A percentile compares a stretch with the other conserved stretches of the same genome.
Evolutionary conservation across 1,284 basidiomycete species (phyloP).

Genomic region (Gomphus bonarii): DNA sequence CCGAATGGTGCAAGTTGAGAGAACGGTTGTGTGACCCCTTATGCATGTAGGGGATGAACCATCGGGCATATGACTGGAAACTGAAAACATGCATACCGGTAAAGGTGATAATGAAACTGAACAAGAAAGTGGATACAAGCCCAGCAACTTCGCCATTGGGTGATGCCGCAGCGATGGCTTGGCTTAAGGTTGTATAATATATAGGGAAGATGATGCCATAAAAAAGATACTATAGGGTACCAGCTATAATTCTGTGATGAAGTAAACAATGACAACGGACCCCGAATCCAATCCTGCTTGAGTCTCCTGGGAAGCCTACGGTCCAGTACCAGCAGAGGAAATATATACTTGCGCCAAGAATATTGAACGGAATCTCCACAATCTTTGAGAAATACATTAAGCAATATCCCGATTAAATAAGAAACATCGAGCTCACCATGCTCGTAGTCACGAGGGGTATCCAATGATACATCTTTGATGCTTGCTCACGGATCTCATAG

Average conservation of each 20-base stretch:
- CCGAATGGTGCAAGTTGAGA: too few species aligned
- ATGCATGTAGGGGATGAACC: too few species aligned
- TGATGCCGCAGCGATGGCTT: constrained; percentile 56
- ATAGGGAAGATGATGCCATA: constrained; percentile 42
- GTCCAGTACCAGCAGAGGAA: constrained; percentile 69
- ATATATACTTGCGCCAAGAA: constrained; percentile 44
- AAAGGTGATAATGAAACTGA: constrained; percentile 54
- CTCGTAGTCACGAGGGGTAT: constrained; percentile 49
- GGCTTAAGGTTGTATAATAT: constrained; percentile 49
- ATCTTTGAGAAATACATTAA: constrained; percentile 1
- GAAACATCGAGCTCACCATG: constrained; percentile 17
- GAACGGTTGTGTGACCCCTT: too few species aligned
- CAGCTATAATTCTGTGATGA: not conserved
- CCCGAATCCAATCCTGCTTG: constrained; percentile 43
- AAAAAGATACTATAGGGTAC: constrained; percentile 23
- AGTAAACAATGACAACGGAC: constrained; percentile 22
- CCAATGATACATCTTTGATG: constrained; percentile 80
- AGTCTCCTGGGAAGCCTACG: constrained; percentile 41
- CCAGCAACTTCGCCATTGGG: constrained; percentile 57
- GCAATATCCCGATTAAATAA: constrained; percentile 10
- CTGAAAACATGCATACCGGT: constrained; percentile 25
- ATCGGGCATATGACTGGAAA: not conserved
- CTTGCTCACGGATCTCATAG: constrained; percentile 66
- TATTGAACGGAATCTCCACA: constrained; percentile 48
- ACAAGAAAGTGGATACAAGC: constrained; percentile 53